Base-by-base conservation (phyloP, 225 moss, liverwort and hornwort species). In the Bryoerythrophyllum caledonicum region DNA sequence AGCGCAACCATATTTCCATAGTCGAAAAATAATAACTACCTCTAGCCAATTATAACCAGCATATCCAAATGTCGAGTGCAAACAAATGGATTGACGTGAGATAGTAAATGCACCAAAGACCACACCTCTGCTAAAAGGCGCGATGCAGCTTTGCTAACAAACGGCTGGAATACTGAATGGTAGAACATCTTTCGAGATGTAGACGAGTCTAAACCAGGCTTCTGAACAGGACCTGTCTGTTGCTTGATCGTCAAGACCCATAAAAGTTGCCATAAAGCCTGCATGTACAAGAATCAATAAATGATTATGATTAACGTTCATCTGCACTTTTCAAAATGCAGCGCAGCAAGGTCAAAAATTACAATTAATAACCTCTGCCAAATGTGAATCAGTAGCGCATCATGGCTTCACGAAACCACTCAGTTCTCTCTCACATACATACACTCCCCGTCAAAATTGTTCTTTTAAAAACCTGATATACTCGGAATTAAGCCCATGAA, bases 241-340 rank as follows among this genome's bases (percentile, higher is more conserved):
- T 85, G 49, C 76, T 99, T 99, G 62, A 76, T 86, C 73, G 76
- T 90, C 80, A 88, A 72, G 68, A 89, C 88, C 97, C 97, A 99
- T 64, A 99, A 78, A 44, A 99, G 84, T 71, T 94, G 97, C 97
- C 97, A 99, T 26, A 99, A 84, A 41, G 90, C 92, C 96, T 96
- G 85, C 84, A 71, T 16, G 76, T 44, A 60, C 55, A 71, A 48
- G 40, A 79, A 72, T 75, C 8, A 71, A n/a, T n/a, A 62, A 68
- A 34, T 32, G 20, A 78, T 40, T 10, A 67, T 27, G 49, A 27
- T 60, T 60, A 48, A 60, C 53, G 65, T 38, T 76, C 24, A 49
- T 25, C 40, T 67, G 49, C 56, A 48, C 38, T 30, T 16, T 60
- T 28, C 24, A 65, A 49, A 30, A 67, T 12, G 56, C 52, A 79